These are phyloP conservation scores for Keithomyces neogunnii DNA, from an alignment of 2,329 filamentous ascomycete species.

Conservation along the genomic window DNA sequence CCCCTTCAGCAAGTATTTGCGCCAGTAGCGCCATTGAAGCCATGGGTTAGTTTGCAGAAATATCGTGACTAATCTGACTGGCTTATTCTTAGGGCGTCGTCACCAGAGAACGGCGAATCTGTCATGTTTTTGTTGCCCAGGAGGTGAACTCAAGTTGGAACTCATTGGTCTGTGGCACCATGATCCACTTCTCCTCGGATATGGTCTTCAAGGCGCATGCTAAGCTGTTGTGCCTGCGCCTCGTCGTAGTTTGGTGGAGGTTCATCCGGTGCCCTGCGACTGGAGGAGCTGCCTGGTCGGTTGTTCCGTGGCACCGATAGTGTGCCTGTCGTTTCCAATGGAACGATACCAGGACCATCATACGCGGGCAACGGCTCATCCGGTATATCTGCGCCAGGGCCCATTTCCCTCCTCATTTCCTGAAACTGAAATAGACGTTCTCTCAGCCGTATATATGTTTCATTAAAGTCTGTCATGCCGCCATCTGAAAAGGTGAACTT, in stretches of 20 bases:
- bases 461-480: conserved; percentile 86
- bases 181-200: conserved; percentile 66
- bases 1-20: not conserved
- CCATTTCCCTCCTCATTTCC: conserved; percentile 62
- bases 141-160: not conserved
- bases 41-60: conserved; percentile 4
- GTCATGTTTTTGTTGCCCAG: not conserved
- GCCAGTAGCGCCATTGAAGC: conserved; percentile 1
- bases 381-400: conserved; percentile 57
- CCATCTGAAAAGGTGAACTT: conserved; percentile 90
- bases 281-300: conserved; percentile 27
- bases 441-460: conserved; percentile 73
- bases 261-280: conserved; percentile 50
- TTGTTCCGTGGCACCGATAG: conserved; percentile 17
- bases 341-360: conserved; percentile 44
- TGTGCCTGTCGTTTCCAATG: conserved; percentile 18
- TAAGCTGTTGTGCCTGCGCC: conserved; percentile 64
- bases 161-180: conserved; percentile 26
- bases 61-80: conserved; percentile 5
- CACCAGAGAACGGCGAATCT: not conserved
- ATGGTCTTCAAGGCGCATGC: conserved; percentile 55
- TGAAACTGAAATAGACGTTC: conserved; percentile 76
- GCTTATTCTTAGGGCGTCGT: not conserved
- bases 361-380: conserved; percentile 86
- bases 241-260: conserved; percentile 90